Conservation (phyloP, 208 protist species). For the Angomonas ambiguus region DNA sequence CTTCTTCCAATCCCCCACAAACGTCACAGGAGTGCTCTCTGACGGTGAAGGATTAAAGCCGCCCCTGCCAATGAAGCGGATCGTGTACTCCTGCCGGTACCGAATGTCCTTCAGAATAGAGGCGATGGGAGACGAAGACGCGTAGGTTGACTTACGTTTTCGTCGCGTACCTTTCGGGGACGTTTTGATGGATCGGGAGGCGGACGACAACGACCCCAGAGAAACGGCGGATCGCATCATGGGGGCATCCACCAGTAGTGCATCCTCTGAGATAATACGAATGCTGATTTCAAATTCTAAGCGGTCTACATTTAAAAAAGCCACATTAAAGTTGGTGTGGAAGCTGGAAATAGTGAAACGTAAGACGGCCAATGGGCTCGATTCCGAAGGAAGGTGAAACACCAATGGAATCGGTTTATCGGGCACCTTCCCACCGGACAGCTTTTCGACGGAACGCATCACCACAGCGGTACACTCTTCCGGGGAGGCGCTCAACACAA, state of each 20-base stretch:
- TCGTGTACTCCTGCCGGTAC: background rate
- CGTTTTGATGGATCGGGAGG: background rate
- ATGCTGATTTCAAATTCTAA: background rate
- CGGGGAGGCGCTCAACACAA: constrained; percentile 50
- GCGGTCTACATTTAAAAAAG: background rate
- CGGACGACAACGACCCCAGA: background rate
- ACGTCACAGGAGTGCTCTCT: background rate
- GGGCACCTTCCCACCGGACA: background rate
- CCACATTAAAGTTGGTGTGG: background rate
- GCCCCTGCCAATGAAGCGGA: background rate
- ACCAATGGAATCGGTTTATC: background rate
- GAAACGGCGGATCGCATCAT: background rate
- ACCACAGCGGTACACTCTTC: constrained; percentile 21
- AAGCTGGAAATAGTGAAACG: background rate
- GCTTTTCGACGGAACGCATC: background rate
- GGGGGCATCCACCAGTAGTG: background rate
- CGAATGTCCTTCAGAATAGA: background rate
- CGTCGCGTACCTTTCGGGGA: background rate
- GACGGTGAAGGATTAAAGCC: background rate
- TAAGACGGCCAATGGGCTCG: background rate
- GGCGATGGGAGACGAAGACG: background rate
- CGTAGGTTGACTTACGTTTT: background rate
- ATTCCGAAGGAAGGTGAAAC: background rate
- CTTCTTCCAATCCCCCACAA: background rate
- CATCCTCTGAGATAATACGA: background rate